Evolutionary conservation across 2,329 filamentous ascomycete genomes (phyloP).

Genomic region (Chaetomium olivaceum): DNA sequence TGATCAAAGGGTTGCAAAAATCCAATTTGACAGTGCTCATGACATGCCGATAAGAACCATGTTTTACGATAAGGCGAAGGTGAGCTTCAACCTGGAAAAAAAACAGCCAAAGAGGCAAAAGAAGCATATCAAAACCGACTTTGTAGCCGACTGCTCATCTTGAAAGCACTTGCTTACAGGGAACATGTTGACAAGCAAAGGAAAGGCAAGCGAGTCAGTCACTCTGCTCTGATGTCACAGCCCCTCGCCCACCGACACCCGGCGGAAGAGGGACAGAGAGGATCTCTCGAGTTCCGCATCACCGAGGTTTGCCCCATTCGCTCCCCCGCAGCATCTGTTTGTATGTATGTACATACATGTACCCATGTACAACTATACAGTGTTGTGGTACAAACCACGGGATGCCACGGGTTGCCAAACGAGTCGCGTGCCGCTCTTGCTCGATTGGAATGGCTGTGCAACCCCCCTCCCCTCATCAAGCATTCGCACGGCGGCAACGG

Average conservation of each 20-base stretch:
- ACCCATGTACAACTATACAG: neutral
- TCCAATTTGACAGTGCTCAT: neutral
- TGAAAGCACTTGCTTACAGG: neutral
- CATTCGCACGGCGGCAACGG: neutral
- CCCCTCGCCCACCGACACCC: neutral
- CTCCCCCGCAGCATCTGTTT: neutral
- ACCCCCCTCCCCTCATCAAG: neutral
- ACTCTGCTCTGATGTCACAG: neutral
- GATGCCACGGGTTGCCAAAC: neutral
- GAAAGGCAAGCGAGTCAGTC: neutral
- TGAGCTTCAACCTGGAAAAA: neutral
- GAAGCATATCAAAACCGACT: neutral
- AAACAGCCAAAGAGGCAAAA: neutral
- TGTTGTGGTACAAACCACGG: neutral
- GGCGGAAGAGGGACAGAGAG: neutral
- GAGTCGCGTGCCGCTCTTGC: constrained; percentile 14
- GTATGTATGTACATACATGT: too few relatives aligned
- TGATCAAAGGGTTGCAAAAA: neutral
- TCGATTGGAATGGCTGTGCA: constrained; percentile 1
- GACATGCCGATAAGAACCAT: neutral
- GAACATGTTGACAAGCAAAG: neutral
- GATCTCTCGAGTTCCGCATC: neutral
- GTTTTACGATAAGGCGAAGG: neutral
- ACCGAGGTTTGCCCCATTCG: neutral
- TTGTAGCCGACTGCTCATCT: neutral